A percentile compares a stretch with the other conserved stretches of the same genome.
Conservation (phyloP, 345 rosid species). For the Rhizophora mangle region DNA sequence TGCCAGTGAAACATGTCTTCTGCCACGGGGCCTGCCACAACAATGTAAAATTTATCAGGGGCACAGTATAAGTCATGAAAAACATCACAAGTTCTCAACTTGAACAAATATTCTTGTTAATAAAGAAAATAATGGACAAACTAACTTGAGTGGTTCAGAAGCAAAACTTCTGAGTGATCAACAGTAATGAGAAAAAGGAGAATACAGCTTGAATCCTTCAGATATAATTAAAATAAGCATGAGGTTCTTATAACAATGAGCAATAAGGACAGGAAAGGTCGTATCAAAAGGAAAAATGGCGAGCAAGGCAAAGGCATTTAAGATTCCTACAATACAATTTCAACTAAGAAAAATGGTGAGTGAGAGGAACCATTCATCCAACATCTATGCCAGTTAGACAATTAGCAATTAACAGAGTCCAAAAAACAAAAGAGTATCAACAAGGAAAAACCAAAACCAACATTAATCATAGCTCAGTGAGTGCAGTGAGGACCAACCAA, state of each 20-base stretch:
- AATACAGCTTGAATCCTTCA: too few relatives aligned
- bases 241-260: too few relatives aligned
- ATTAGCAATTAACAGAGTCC: slow-evolving; percentile 1
- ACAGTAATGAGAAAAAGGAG: too few relatives aligned
- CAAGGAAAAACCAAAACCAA: too few relatives aligned
- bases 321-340: neutral
- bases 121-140: neutral
- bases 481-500: too few relatives aligned
- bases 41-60: neutral
- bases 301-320: neutral
- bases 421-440: neutral
- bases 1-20: slow-evolving; percentile 45
- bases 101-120: neutral
- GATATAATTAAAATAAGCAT: too few relatives aligned
- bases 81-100: neutral
- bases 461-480: too few relatives aligned
- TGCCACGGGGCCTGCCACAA: slow-evolving; percentile 36
- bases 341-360: neutral
- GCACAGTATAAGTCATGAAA: neutral
- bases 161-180: too few relatives aligned
- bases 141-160: neutral
- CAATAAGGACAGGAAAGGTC: too few relatives aligned
- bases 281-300: neutral
- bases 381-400: neutral
- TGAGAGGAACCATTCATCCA: neutral